Base-by-base conservation (phyloP, 129 eudicot genomes). In the Scalesia atractyloides region DNA sequence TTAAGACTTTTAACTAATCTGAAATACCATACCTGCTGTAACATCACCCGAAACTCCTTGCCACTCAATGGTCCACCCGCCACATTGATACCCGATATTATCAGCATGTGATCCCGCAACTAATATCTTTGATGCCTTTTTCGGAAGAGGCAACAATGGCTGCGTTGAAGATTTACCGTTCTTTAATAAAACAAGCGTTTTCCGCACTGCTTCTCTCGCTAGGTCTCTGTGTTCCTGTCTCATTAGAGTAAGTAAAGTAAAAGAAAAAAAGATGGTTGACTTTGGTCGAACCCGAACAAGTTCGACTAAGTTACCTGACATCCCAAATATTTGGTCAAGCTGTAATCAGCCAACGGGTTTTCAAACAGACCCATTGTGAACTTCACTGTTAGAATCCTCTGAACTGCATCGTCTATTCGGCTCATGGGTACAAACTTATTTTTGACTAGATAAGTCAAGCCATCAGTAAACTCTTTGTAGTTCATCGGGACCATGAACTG, bases 61-160 rank as follows among this genome's bases (percentile, higher is more conserved):
- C 96, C 96, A 87, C 24, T 66, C 73, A 1, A 90, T 85, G 13
- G 96, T 90, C 96, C 96, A 89, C 11, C 96, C 92, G 1, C 96
- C 96, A 67, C 96, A 86, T 34, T 89, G 96, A 60, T 82, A 58
- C 30, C 96, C 96, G 15, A 90, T 58, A 81, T 90, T 85, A 51
- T 90, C 67, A 37, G 94, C 96, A 69, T 90, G 96, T 39, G 82
- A 69, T 76, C 96, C 96, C 2, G 91, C 87, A 19, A 90, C 84
- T 8, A 90, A 84, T 60, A 90, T 81, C 48, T 80, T 85, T 33
- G 85, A 52, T 17, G 87, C 68, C 62, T 74, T 85, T 61, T 90
- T 87, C 3, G 96, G 87, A 39, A 90, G 94, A 1, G 94, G 96
- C 34, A 90, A 36, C 66, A 90, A 63, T 57, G 87, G 86, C 54